A percentile compares a stretch with the other conserved stretches of the same genome.
Evolutionary conservation across 2,329 filamentous ascomycete species (phyloP).

Genomic region (Cercospora zeae-maydis): DNA sequence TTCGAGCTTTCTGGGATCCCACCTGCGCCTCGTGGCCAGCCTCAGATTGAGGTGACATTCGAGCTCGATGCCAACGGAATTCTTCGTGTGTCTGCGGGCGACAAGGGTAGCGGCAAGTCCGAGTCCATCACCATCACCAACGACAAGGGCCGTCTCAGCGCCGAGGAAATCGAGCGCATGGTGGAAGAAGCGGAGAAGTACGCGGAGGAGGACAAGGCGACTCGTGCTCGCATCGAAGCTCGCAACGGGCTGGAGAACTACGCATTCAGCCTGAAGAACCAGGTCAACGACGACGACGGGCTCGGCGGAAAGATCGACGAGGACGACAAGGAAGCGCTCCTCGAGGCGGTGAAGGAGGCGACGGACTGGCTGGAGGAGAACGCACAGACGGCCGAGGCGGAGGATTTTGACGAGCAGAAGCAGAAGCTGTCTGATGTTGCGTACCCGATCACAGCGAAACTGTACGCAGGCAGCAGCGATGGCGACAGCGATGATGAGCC

Average conservation of each 20-base stretch:
- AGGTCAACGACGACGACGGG: constrained; percentile 93
- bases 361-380: constrained; percentile 98
- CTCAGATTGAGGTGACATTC: constrained; percentile 97
- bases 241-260: constrained; percentile 99
- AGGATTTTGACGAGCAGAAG: constrained; percentile 99
- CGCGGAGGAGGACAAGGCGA: constrained; percentile 98
- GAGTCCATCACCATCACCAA: constrained; percentile 99
- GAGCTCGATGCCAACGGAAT: constrained; percentile 98
- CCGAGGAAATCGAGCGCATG: constrained; percentile 99
- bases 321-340: constrained; percentile 94
- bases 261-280: constrained; percentile 98
- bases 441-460: constrained; percentile 98
- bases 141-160: constrained; percentile 95
- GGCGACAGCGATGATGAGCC: constrained; percentile 69
- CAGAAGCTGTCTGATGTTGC: constrained; percentile 97
- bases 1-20: constrained; percentile 97
- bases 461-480: constrained; percentile 61
- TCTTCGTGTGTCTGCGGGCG: constrained; percentile 88
- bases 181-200: constrained; percentile 97
- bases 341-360: constrained; percentile 95
- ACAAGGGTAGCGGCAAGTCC: constrained; percentile 97
- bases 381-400: constrained; percentile 73
- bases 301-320: constrained; percentile 98
- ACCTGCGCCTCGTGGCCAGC: constrained; percentile 89
- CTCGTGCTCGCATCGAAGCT: constrained; percentile 92